Conservation (phyloP, 2,329 filamentous ascomycete species). For the Xylaria polymorpha region DNA sequence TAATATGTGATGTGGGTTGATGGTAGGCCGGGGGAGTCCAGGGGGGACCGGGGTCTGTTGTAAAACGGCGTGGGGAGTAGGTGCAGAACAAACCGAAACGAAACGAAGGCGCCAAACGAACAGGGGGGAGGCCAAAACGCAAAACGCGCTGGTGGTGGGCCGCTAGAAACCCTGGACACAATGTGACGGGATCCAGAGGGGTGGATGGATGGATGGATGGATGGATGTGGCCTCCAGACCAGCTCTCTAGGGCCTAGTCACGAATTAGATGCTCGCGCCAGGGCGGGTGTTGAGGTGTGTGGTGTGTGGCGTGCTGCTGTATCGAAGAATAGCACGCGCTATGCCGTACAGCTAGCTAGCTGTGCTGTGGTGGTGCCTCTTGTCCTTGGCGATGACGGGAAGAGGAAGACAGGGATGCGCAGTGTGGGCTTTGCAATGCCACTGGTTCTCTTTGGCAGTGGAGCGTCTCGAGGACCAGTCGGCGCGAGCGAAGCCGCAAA, state of each 20-base stretch:
- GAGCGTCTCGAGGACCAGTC: conserved; percentile 43
- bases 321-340: conserved; percentile 17
- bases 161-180: conserved; percentile 46
- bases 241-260: conserved; percentile 27
- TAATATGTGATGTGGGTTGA: conserved; percentile 38
- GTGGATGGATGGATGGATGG: conserved; percentile 44
- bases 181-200: conserved; percentile 49
- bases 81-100: conserved; percentile 41
- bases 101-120: conserved; percentile 50
- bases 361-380: conserved; percentile 7
- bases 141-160: conserved; percentile 43
- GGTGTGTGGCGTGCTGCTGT: not conserved
- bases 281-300: not conserved
- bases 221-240: conserved; percentile 41
- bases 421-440: not conserved
- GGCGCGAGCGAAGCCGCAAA: conserved; percentile 43
- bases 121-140: conserved; percentile 42
- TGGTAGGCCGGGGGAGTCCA: conserved; percentile 29
- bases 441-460: conserved; percentile 31
- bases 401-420: conserved; percentile 20
- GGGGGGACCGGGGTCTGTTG: conserved; percentile 30
- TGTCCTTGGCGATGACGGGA: not conserved
- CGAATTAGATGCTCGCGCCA: conserved; percentile 18
- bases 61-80: conserved; percentile 47
- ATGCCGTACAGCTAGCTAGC: conserved; percentile 23